Percentiles rank a stretch among this genome's conserved stretches.
Evolutionary conservation across 306 rosid genomes (phyloP).

Genomic region (Fragaria nilgerrensis): DNA sequence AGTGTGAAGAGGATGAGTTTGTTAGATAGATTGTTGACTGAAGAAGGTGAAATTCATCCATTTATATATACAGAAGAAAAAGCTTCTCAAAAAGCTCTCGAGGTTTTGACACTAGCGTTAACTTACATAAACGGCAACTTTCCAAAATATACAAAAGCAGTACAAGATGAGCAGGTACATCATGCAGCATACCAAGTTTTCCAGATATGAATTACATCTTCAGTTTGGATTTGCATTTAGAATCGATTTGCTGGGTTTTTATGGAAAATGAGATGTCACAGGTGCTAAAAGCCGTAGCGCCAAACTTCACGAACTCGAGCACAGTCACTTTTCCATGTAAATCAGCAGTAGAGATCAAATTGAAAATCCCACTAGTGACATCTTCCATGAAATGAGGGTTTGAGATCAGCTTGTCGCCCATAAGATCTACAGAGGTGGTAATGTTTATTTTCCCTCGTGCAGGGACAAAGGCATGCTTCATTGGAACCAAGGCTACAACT

Average conservation of each 20-base stretch:
- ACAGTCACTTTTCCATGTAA: conserved; percentile 40
- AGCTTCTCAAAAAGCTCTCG: no score
- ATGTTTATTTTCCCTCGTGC: conserved; percentile 14
- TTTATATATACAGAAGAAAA: neutral
- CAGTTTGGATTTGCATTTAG: conserved; percentile 44
- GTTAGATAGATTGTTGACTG: neutral
- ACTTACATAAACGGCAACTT: neutral
- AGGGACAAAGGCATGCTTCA: conserved; percentile 6
- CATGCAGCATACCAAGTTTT: neutral
- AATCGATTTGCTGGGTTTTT: neutral
- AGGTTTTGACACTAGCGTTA: neutral
- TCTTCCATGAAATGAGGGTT: conserved; percentile 20
- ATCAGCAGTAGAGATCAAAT: conserved; percentile 29
- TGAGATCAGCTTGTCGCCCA: neutral
- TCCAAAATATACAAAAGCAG: neutral
- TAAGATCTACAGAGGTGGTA: conserved; percentile 15
- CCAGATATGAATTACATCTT: conserved; percentile 16
- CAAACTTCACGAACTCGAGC: conserved; percentile 37
- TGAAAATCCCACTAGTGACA: conserved; percentile 23
- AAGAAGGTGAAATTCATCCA: conserved; percentile 17
- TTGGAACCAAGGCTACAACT: conserved; percentile 20
- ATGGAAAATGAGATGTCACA: conserved; percentile 37
- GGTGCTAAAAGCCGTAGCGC: conserved; percentile 29
- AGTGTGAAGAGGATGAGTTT: neutral
- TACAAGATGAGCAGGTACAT: neutral